phyloP scores from a whole-genome alignment of 1,284 basidiomycete genomes.

The Wolfiporia cocos region DNA sequence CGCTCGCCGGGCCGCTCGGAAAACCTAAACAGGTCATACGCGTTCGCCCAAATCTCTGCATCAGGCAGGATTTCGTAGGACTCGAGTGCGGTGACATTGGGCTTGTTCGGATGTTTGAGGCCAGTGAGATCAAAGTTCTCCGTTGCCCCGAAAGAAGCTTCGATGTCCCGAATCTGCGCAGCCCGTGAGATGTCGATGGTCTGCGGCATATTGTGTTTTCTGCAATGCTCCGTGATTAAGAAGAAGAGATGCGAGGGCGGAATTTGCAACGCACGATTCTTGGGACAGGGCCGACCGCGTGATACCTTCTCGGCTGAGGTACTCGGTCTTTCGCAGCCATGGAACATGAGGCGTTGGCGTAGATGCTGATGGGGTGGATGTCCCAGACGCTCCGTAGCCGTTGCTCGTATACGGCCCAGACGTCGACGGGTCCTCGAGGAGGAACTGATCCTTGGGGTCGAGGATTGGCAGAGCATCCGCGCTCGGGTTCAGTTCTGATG shows the following conservation, averaged over 20 bases:
- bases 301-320: constrained; percentile 64
- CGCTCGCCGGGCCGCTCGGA: constrained; percentile 83
- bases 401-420: constrained; percentile 31
- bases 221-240: constrained; percentile 8
- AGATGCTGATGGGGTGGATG: constrained; percentile 32
- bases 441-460: constrained; percentile 67
- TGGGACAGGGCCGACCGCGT: constrained; percentile 39
- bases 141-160: constrained; percentile 71
- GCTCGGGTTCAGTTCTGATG: constrained; percentile 62
- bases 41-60: constrained; percentile 82
- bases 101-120: constrained; percentile 78
- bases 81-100: constrained; percentile 71
- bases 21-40: constrained; percentile 86
- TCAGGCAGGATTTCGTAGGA: constrained; percentile 87
- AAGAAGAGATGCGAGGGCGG: too few species aligned
- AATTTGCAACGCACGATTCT: constrained; percentile 53
- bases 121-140: constrained; percentile 51
- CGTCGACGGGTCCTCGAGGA: constrained; percentile 54
- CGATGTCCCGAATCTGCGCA: constrained; percentile 80
- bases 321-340: constrained; percentile 88
- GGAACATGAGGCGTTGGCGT: constrained; percentile 51
- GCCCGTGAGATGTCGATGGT: constrained; percentile 70
- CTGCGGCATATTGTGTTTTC: constrained; percentile 44
- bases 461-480: constrained; percentile 51
- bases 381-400: constrained; percentile 29